Percentiles rank a stretch among this genome's conserved stretches.
Conservation (phyloP, 2,329 filamentous ascomycete species). For the Cladosporium sp. region DNA sequence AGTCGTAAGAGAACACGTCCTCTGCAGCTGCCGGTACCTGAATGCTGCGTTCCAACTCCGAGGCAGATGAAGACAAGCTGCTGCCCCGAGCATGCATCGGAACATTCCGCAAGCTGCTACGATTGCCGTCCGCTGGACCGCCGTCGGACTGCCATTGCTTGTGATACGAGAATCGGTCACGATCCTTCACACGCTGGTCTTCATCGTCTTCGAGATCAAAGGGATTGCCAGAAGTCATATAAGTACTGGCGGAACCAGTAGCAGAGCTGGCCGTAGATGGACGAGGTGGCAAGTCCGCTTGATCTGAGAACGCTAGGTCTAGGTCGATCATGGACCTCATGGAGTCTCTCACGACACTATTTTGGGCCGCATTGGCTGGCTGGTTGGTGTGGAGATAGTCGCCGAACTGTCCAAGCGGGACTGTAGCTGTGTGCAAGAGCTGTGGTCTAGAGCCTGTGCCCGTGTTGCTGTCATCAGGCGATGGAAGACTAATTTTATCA, state of each 20-base stretch:
- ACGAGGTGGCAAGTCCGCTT: constrained; percentile 35
- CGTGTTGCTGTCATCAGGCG: constrained; percentile 25
- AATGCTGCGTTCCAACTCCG: constrained; percentile 23
- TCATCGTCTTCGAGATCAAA: constrained; percentile 46
- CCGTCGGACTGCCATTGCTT: constrained; percentile 34
- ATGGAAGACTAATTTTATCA: constrained; percentile 29
- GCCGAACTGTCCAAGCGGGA: constrained; percentile 35
- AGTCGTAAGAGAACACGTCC: constrained; percentile 20
- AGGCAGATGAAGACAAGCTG: constrained; percentile 30
- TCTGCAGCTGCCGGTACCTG: constrained; percentile 18
- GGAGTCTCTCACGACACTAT: constrained; percentile 24
- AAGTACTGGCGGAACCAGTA: constrained; percentile 31
- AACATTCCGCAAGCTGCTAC: constrained; percentile 26
- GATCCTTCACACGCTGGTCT: constrained; percentile 26
- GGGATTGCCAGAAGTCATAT: constrained; percentile 42
- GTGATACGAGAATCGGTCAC: constrained; percentile 32
- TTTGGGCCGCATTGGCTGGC: constrained; percentile 18
- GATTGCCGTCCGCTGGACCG: constrained; percentile 20
- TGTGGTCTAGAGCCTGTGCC: constrained; percentile 35
- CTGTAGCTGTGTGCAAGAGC: constrained; percentile 39
- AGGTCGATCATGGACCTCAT: constrained; percentile 45
- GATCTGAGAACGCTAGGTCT: constrained; percentile 34
- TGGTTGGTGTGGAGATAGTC: constrained; percentile 33
- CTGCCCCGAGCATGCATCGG: constrained; percentile 30
- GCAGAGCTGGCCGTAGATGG: constrained; percentile 42